Percentiles rank a stretch among this genome's conserved stretches.
These are phyloP conservation scores for Pleurozium schreberi DNA, from an alignment of 225 moss, liverwort and hornwort species.

Conservation along the genomic window DNA sequence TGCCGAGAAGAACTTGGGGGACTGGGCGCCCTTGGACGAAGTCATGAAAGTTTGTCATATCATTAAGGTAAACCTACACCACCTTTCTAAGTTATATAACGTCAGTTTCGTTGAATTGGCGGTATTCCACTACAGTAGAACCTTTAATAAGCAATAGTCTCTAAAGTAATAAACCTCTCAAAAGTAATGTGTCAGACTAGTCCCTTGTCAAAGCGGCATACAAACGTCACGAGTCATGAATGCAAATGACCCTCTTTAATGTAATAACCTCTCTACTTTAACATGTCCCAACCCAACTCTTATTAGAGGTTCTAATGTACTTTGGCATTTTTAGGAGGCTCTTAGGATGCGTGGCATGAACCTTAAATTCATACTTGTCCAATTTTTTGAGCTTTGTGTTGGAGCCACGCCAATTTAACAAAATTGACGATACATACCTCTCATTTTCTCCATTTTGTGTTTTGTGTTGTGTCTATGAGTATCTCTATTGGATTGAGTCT, in stretches of 20 bases:
- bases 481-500: not conserved
- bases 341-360: not conserved
- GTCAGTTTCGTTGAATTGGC: not conserved
- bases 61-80: not conserved
- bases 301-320: too few relatives aligned
- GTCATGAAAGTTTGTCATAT: constrained; percentile 14
- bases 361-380: not conserved
- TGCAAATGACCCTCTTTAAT: too few relatives aligned
- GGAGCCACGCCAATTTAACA: not conserved
- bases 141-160: too few relatives aligned
- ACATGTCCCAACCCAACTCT: too few relatives aligned
- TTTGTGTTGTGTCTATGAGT: not conserved
- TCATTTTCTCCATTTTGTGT: not conserved
- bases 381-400: too few relatives aligned
- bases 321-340: not conserved
- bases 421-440: not conserved
- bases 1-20: constrained; percentile 30
- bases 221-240: too few relatives aligned
- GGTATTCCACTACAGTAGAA: too few relatives aligned
- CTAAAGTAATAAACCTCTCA: too few relatives aligned
- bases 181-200: too few relatives aligned
- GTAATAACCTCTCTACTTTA: too few relatives aligned
- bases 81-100: too few relatives aligned
- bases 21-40: constrained; percentile 43
- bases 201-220: too few relatives aligned